Evolutionary conservation across 768 basidiomycete genomes (phyloP).

Genomic region (Chalciporus sphaerocephalus): DNA sequence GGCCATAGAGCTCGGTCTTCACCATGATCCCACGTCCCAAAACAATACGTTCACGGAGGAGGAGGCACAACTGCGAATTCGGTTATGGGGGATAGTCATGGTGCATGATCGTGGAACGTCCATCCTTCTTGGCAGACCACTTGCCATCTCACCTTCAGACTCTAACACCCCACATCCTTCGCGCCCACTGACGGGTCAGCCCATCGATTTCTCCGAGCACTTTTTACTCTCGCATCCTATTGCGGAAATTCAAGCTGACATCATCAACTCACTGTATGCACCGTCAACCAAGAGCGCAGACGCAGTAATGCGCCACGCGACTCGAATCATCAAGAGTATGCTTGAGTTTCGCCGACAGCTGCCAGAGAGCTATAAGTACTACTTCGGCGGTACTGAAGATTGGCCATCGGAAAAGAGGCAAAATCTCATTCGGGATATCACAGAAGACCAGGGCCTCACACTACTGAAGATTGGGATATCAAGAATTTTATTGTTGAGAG

Average conservation of each 20-base stretch:
- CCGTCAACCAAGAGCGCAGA: conserved; percentile 70
- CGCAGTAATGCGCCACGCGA: conserved; percentile 70
- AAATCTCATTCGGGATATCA: conserved; percentile 67
- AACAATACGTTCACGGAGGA: conserved; percentile 60
- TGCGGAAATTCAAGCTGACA: conserved; percentile 83
- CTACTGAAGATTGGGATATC: conserved; percentile 80
- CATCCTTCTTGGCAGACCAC: conserved; percentile 79
- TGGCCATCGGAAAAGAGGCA: conserved; percentile 65
- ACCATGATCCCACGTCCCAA: conserved; percentile 77
- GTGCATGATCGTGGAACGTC: conserved; percentile 87
- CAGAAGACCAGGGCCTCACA: conserved; percentile 78
- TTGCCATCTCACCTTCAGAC: conserved; percentile 79
- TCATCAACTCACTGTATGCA: conserved; percentile 80
- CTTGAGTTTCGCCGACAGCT: conserved; percentile 62
- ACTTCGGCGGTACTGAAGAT: conserved; percentile 74
- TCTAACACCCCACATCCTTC: conserved; percentile 74
- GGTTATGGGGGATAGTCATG: conserved; percentile 81
- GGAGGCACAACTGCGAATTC: conserved; percentile 74
- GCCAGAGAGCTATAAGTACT: conserved; percentile 67
- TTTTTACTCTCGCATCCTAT: conserved; percentile 73
- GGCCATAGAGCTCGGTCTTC: conserved; percentile 78
- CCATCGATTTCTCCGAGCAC: conserved; percentile 65
- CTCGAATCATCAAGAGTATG: conserved; percentile 75
- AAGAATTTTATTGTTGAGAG: conserved; percentile 71
- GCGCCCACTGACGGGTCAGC: conserved; percentile 33